Evolutionary conservation across 345 rosid species (phyloP), one percentile per base, ranked within the genome.

Genomic region (Hibiscus syriacus): DNA sequence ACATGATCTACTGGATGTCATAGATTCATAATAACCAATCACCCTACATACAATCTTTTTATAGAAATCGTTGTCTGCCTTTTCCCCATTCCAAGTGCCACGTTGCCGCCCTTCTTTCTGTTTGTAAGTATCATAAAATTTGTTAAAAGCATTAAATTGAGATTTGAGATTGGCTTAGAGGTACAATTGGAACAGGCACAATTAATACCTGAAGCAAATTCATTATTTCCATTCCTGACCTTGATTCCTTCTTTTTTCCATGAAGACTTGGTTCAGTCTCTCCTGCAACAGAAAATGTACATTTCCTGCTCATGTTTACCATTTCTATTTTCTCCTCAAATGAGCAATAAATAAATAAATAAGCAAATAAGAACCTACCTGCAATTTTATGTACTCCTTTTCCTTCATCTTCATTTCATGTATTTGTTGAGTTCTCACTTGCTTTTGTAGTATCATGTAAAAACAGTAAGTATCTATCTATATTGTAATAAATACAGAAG

Each of bases 71-170:
- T 87, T 86, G 65, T 94, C 98, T 22, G 96, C 60, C 77, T 94
- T 94, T 90, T 89, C 91, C 77, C 97, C 99, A n/a, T 81, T 94
- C 99, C 99, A 94, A 38, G 99, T 94, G 64, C 97, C 99, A 41
- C 98, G 96, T 30, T 91, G 99, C 66, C 96, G 81, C 48, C 99
- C 96, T 88, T 94, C 99, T 86, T 91, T 94, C 99, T 94, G 83
- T 65, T 65, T 46, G 71, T 26, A 66, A 17, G 72, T 36, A 22
- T 78, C 69, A 74, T 41, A 48, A 69, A 74, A 36, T 17, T 12
- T n/a, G 32, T 64, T 55, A 74, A 11, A n/a, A 1, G 22, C 11
- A 65, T 10, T 62, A 66, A 39, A 32, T 30, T 54, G 41, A 38
- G 43, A 58, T 14, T 30, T 54, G 41, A 38, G 43, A 58, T 14